These are phyloP conservation scores for Colletotrichum salicis DNA, from an alignment of 2,329 filamentous ascomycete genomes.

Conservation along the genomic window DNA sequence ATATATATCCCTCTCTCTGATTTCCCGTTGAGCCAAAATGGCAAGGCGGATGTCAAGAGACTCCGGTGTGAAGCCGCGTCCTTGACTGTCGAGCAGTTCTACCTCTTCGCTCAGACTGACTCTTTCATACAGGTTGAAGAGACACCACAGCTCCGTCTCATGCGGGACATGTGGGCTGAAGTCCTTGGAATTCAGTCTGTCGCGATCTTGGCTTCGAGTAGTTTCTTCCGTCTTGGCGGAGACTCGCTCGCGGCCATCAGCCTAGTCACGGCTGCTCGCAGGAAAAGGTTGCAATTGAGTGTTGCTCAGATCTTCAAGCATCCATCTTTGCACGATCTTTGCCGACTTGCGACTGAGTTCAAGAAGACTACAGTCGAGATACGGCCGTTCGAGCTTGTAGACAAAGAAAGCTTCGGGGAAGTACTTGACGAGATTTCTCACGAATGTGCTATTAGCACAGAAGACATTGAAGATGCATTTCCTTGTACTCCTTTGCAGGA, in stretches of 20 bases:
- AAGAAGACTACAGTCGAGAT: not conserved
- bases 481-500: conserved; percentile 27
- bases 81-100: conserved; percentile 23
- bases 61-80: conserved; percentile 2
- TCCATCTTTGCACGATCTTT: conserved; percentile 9
- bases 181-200: conserved; percentile 9
- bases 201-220: conserved; percentile 33
- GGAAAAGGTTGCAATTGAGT: not conserved
- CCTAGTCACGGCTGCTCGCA: conserved; percentile 26
- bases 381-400: conserved; percentile 11
- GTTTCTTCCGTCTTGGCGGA: conserved; percentile 40
- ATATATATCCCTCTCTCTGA: conserved; percentile 17
- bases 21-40: conserved; percentile 18
- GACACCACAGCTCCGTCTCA: not conserved
- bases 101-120: not conserved
- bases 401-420: not conserved
- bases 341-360: not conserved
- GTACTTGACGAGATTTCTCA: conserved; percentile 4
- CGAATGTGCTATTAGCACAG: not conserved
- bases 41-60: conserved; percentile 20
- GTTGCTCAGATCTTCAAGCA: conserved; percentile 23
- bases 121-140: not conserved
- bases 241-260: conserved; percentile 42
- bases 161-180: conserved; percentile 19
- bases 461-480: conserved; percentile 25